Evolutionary conservation across 1,284 basidiomycete genomes (phyloP), one percentile per base, ranked within the genome.

Genomic region (Cryptococcus neoformans): DNA sequence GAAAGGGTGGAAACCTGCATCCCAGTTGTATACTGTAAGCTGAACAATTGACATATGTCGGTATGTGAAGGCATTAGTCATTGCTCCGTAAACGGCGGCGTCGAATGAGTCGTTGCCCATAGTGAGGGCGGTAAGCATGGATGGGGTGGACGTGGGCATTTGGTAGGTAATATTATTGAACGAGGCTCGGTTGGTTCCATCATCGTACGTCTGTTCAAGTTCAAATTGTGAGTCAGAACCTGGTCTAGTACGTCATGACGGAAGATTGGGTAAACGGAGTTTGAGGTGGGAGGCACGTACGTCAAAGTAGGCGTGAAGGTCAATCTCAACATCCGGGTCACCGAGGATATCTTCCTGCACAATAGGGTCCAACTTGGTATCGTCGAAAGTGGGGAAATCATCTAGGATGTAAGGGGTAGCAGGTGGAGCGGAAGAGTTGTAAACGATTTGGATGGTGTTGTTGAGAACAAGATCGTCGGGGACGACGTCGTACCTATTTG

Each of bases 1-100:
- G 76, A 81, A 80, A 1, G 80, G 79, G 58, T 80, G 80, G 62
- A 74, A 75, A 42, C 78, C 78, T 21, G 74, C 65, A 61, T 79
- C 78, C 75, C 90, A 92, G 74, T 95, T 96, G 74, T 86, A 85
- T 49, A 96, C 78, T 1, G 87, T 83, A 53, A 97, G 80, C 73
- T 96, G 86, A 49, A 97, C 79, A 3, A 89, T 86, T 9, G 90
- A 84, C 44, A 85, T 78, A 68, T 90, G 85, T 39, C 90, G 80
- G 37, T 94, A 73, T 7, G 94, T 81, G 67, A 88, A 85, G 62
- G 85, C 86, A 67, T 83, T 82, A 7, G 88, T 80, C 68, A 79
- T 77, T 6, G 68, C 84, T 10, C 93, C 92, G 75, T 96, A 97
- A 9, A 90, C 86, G n/a, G 69, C 72, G 38, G 78, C 74, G 17